Evolutionary conservation across 768 basidiomycete genomes (phyloP), one percentile per base, ranked within the genome.

Genomic region (Grammothele lineata): DNA sequence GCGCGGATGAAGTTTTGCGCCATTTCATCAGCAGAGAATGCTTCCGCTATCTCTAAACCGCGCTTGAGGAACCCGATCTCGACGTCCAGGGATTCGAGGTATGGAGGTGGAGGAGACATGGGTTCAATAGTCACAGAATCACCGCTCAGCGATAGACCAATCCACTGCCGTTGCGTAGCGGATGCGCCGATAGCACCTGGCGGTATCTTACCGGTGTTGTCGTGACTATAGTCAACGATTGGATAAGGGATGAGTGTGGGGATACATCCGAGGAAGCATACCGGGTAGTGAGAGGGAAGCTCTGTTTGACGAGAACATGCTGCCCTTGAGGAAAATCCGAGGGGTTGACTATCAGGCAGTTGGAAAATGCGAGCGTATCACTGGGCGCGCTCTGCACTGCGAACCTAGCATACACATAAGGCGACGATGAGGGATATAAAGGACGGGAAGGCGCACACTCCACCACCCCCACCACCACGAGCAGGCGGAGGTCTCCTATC

Each of bases 11-110:
- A 85, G 34, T 77, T 82, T 18, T 71, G 68, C 2, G 80, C 76
- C 69, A 98, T 86, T 25, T 96, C 92, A 51, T 99, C 95, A 12
- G 84, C 80, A 43, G 87, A 85, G 66, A 86, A 96, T n/a, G 80
- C 75, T 54, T 85, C 85, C 1, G 72, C 62, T 23, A 77, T 73
- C 50, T 85, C 78, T 21, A 69, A 64, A 2, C 76, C 74, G 40
- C 68, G 73, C 15, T 74, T 74, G 38, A 73, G 56, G 62, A 90
- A 86, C 46, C 81, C 80, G 46, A 85, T 72, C 65, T 96, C 87
- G 18, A 99, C 59, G 61, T 95, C 89, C 44, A 95, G 68, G 3
- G 82, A 83, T 54, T 85, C 80, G 14, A 95, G 71, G 64, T 80
- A 94, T 5, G 80, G 66, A 6, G 75, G 62, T 14, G 78, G 71